These are phyloP conservation scores for Fusarium solani-melongenae DNA, from an alignment of 2,329 filamentous ascomycete genomes.

Conservation along the genomic window DNA sequence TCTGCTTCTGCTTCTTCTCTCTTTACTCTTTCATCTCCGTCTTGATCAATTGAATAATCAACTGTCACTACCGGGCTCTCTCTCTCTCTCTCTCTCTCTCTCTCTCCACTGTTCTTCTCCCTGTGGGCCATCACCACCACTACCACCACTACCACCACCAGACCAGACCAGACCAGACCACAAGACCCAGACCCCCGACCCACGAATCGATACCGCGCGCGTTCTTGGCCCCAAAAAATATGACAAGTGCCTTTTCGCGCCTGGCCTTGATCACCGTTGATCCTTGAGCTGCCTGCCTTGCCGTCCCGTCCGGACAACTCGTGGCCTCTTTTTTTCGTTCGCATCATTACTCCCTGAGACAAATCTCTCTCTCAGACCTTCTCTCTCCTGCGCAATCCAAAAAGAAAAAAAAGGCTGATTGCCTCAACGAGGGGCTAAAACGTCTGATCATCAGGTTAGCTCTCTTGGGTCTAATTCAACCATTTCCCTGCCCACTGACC, in stretches of 20 bases:
- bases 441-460: not conserved
- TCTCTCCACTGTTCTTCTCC: not conserved
- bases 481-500: not conserved
- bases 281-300: not conserved
- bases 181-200: not conserved
- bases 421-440: not conserved
- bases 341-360: not conserved
- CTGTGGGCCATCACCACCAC: not conserved
- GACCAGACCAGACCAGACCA: not conserved
- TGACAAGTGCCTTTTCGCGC: constrained; percentile 2
- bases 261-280: not conserved
- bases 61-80: not conserved
- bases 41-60: not conserved
- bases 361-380: not conserved
- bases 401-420: not conserved
- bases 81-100: not conserved
- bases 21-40: not conserved
- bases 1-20: not conserved
- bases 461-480: not conserved
- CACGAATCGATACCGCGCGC: not conserved
- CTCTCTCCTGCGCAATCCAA: not conserved
- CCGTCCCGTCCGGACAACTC: not conserved
- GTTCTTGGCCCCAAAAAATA: not conserved
- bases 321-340: not conserved
- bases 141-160: not conserved